Base-by-base conservation (phyloP, 371 early-diverging fungal species). In the Mycotypha africana region DNA sequence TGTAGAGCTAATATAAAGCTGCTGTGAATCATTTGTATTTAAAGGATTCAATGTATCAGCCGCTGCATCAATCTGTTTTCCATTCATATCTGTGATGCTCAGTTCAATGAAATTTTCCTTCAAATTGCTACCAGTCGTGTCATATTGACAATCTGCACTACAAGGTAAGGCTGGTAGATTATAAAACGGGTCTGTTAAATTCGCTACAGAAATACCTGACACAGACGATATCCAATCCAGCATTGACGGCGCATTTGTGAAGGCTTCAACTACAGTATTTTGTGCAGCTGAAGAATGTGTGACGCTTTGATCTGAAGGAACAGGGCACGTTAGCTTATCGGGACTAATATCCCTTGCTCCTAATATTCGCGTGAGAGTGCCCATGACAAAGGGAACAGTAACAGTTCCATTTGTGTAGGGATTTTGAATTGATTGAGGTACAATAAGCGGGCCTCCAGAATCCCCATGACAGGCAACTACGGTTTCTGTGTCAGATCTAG, bases 381-480 rank as follows among this genome's bases (percentile, higher is more conserved):
- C n/a, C n/a, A 62, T 14, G 1, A 53, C 65, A 51, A 42, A 65
- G 0, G 65, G 62, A 3, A 52, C 48, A 4, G 24, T 38, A 0
- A 33, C 23, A 5, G 25, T 32, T 21, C 38, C 15, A 6, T 45
- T 35, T 14, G 39, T 45, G 2, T 24, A 1, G 1, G 47, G 43
- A 22, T 46, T 32, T 2, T 40, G 3, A 4, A 49, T 38, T 17
- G 40, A 4, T 7, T 56, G 24, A 22, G 53, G 45, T 0, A 60
- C 55, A 17, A 67, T 33, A 2, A 64, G 43, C 0, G 66, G 65
- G 3, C 63, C 53, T 2, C 72, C 72, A 15, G 72, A 71, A 22
- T 71, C 72, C 0, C 72, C 72, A 40, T 71, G 72, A 19, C 72
- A 71, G 6, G 72, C 72, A 11, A 59, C 46, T 8, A 24, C 22